Evolutionary conservation across 1,139 yeast genomes (phyloP).

Genomic region (Geotrichum europaeum): DNA sequence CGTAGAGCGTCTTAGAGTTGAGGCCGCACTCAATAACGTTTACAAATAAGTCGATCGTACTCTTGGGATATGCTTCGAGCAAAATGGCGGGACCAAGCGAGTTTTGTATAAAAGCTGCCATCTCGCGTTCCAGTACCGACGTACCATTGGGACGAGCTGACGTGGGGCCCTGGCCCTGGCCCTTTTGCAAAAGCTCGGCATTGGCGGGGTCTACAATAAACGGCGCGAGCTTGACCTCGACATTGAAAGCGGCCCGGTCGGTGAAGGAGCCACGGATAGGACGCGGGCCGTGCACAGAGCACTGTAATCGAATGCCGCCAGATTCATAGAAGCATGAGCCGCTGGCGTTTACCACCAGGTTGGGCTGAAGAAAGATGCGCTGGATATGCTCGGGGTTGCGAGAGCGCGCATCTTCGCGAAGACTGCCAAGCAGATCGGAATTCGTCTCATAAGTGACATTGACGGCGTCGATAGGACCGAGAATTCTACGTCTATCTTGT

Average conservation of each 20-base stretch:
- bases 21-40: constrained; percentile 51
- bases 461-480: constrained; percentile 36
- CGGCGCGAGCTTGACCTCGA: constrained; percentile 57
- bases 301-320: constrained; percentile 55
- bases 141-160: constrained; percentile 21
- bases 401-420: constrained; percentile 6
- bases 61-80: constrained; percentile 76
- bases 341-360: constrained; percentile 63
- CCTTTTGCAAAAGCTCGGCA: constrained; percentile 14
- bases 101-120: constrained; percentile 52
- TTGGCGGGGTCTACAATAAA: constrained; percentile 33
- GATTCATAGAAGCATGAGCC: constrained; percentile 81
- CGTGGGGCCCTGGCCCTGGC: constrained; percentile 26
- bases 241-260: constrained; percentile 61
- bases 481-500: constrained; percentile 34
- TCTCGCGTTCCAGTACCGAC: constrained; percentile 46
- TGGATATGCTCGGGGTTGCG: constrained; percentile 14
- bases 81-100: constrained; percentile 57
- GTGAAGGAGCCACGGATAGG: constrained; percentile 75
- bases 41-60: constrained; percentile 76
- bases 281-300: constrained; percentile 81
- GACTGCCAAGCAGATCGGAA: constrained; percentile 2
- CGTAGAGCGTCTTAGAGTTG: constrained; percentile 34
- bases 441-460: constrained; percentile 20
- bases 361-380: constrained; percentile 45